These are phyloP conservation scores for Coemansia sp. DNA, from an alignment of 192 early-diverging fungal species.

Conservation along the genomic window DNA sequence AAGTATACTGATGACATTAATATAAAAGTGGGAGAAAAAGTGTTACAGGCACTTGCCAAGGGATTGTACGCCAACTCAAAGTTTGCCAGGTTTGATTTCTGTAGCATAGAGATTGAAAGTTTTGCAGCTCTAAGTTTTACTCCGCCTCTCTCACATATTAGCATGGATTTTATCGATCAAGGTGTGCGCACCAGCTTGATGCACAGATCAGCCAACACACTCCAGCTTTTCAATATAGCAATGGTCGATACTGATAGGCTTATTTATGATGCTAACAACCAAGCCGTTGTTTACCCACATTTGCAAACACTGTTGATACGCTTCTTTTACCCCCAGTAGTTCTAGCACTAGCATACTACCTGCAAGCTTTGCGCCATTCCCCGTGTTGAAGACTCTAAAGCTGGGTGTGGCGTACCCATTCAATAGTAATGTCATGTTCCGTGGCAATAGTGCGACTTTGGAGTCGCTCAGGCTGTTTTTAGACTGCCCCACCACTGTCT, in stretches of 20 bases:
- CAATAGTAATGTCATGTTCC: background rate
- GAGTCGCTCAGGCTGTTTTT: background rate
- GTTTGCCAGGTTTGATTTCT: no score
- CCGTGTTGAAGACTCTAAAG: background rate
- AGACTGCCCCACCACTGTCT: background rate
- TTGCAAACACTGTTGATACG: background rate
- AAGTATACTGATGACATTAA: no score
- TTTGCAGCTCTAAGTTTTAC: no score
- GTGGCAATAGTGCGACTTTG: conserved; percentile 1
- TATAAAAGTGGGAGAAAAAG: background rate
- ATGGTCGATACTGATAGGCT: background rate
- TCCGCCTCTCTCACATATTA: background rate
- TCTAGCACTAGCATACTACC: no score
- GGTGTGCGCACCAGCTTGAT: background rate
- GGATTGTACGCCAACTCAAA: background rate
- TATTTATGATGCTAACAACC: background rate
- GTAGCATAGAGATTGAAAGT: background rate
- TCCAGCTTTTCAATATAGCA: background rate
- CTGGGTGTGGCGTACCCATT: background rate
- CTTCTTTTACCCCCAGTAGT: no score
- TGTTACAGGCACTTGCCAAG: background rate
- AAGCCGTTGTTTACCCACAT: background rate
- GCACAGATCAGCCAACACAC: background rate
- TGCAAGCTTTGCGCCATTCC: background rate
- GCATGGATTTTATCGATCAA: background rate